Base-by-base conservation (phyloP, 208 protist species). In the Plasmodiophora brassicae region DNA sequence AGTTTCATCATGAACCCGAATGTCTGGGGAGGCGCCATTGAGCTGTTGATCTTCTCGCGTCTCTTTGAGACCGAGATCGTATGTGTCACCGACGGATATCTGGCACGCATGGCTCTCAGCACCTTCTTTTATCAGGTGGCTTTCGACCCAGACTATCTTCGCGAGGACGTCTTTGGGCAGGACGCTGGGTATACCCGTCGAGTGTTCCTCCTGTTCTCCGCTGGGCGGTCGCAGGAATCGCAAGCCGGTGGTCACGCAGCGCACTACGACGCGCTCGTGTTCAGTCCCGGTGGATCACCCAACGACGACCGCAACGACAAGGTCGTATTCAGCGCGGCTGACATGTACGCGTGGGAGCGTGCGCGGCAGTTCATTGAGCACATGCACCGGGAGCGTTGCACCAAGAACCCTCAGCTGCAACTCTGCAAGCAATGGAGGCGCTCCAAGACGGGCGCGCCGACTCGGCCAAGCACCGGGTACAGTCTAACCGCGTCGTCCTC, bases 11-110 rank as follows among this genome's bases (percentile, higher is more conserved):
- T 54, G 38, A 71, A 92, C n/a, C 89, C 92, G 25, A 92, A 93
- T 45, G 92, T 90, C 45, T 97, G 96, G 96, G 96, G 96, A 45
- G 96, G 96, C 20, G 95, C 91, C 39, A 95, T 97, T 38, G 96
- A 98, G 92, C 90, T 97, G 0, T 87, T 92, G 28, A 94, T 97
- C 28, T 91, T 98, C 43, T 94, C 93, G 35, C 90, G 92, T 28
- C 22, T 95, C 0, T 96, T 94, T 88, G 90, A 95, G 89, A 96
- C 93, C 5, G 95, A 97, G 91, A 96, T 98, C 78, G 90, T 95
- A 46, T 92, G 93, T 1, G 89, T 96, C 22, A 95, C 97, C 87
- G 88, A 96, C 46, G 90, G 96, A 91, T 96, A 94, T n/a, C 78
- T 87, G n/a, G n/a, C n/a, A n/a, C n/a, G n/a, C n/a, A 1, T 0